Base-by-base conservation (phyloP, 176 grass and related monocot species). In the Calamus simplicifolius region DNA sequence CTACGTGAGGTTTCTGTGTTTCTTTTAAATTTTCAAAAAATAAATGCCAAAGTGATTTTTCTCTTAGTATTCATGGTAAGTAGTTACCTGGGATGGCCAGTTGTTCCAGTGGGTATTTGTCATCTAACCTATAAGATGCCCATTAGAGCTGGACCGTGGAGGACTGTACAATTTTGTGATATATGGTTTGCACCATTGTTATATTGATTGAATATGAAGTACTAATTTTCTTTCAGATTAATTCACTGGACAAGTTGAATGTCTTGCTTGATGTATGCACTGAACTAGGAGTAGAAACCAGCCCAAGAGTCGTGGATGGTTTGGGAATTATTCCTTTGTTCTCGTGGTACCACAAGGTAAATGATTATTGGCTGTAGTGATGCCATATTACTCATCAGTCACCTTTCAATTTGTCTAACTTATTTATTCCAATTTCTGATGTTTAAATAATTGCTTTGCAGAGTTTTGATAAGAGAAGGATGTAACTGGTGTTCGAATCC, bases 401-500 rank as follows among this genome's bases (percentile, higher is more conserved):
- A 43, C 35, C 35, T 50, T 49, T 55, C 19, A 25, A 53, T 69
- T 76, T 18, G 18, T 8, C 29, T 28, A 29, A 29, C 56, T 64
- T 10, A 67, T 60, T 18, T 63, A 63, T 57, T 70, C 13, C 18
- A 51, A 18, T 18, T 62, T 65, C 63, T 73, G 17, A 51, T 66
- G 63, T 60, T 74, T 48, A 59, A 72, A 75, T 73, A 76, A 64
- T 43, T 57, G 4, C 59, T 43, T 75, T 78, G 7, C 81, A 97
- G 92, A 91, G 87, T 69, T 97, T 97, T 75, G 92, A 97, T 81
- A 97, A 69, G 92, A 97, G 49, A 97, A 82, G 66, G 92, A 97
- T 73, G 72, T 97, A 58, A 82, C 69, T 10, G 72, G 74, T 65
- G 64, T 88, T 35, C 80, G 75, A 17, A 89, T 97, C 69, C 92